Evolutionary conservation across 805 yeast species (phyloP).

Genomic region (Grigorovia yakushimaensis): DNA sequence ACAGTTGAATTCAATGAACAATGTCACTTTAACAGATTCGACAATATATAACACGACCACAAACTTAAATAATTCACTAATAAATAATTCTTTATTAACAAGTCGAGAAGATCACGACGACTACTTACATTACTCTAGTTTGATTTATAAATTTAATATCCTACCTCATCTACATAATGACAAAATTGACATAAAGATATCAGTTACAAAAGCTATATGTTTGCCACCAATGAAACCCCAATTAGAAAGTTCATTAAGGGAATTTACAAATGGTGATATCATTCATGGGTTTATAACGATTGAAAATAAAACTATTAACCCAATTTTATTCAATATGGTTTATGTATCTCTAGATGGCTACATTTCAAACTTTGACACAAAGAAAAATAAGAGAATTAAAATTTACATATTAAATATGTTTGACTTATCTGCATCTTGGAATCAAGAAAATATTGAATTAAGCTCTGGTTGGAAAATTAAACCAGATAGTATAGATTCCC

Average conservation of each 20-base stretch:
- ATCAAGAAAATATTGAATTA: slow-evolving; percentile 36
- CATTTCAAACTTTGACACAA: slow-evolving; percentile 19
- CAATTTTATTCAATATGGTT: slow-evolving; percentile 50
- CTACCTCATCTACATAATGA: too few relatives aligned
- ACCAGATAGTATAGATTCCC: slow-evolving; percentile 17
- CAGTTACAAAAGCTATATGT: slow-evolving; percentile 14
- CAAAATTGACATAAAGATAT: slow-evolving; percentile 14
- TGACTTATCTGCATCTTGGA: slow-evolving; percentile 45
- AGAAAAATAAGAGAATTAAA: slow-evolving; percentile 11
- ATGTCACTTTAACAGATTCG: too few relatives aligned
- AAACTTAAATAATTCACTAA: too few relatives aligned
- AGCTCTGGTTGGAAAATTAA: slow-evolving; percentile 33
- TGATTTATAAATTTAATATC: too few relatives aligned
- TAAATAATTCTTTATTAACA: too few relatives aligned
- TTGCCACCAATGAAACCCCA: slow-evolving; percentile 14
- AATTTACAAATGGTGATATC: slow-evolving; percentile 47
- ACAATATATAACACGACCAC: too few relatives aligned
- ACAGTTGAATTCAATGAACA: too few relatives aligned
- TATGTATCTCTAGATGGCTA: slow-evolving; percentile 48
- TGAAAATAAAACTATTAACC: slow-evolving; percentile 32
- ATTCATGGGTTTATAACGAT: slow-evolving; percentile 41
- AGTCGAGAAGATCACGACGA: too few relatives aligned
- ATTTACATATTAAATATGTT: slow-evolving; percentile 38
- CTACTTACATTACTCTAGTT: too few relatives aligned
- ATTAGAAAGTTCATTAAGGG: slow-evolving; percentile 30